Evolutionary conservation across 140 eudicot genomes (phyloP).

Genomic region (Cichorium intybus): DNA sequence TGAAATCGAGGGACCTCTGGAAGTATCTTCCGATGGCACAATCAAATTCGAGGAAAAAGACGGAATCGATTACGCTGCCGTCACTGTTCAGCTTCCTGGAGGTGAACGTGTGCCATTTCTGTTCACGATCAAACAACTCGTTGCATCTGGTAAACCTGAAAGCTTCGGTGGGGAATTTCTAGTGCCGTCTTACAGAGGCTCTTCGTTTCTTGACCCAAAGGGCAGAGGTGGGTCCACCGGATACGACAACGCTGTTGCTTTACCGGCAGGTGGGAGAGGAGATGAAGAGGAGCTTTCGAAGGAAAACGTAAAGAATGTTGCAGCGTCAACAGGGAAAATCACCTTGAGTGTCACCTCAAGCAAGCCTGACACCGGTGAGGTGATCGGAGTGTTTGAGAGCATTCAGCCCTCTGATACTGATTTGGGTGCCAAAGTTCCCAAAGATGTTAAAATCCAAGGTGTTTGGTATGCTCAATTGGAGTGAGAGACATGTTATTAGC

Average conservation of each 20-base stretch:
- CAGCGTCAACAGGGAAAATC: slow-evolving; percentile 70
- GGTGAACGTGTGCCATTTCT: slow-evolving; percentile 97
- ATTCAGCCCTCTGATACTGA: slow-evolving; percentile 97
- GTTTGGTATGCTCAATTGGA: slow-evolving; percentile 95
- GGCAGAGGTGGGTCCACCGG: slow-evolving; percentile 98
- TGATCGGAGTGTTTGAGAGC: slow-evolving; percentile 93
- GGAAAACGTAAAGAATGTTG: slow-evolving; percentile 73
- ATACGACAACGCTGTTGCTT: slow-evolving; percentile 87
- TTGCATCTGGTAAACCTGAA: slow-evolving; percentile 87
- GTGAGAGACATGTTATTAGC: slow-evolving; percentile 26
- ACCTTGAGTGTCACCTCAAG: slow-evolving; percentile 70
- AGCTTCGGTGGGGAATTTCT: slow-evolving; percentile 75
- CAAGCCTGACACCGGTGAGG: slow-evolving; percentile 93
- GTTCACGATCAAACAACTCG: slow-evolving; percentile 77
- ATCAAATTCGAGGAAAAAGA: slow-evolving; percentile 92
- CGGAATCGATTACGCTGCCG: slow-evolving; percentile 96
- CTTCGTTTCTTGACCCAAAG: slow-evolving; percentile 96
- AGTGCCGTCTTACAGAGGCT: slow-evolving; percentile 92
- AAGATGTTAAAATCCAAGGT: slow-evolving; percentile 95
- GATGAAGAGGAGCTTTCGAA: slow-evolving; percentile 89
- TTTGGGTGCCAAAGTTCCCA: slow-evolving; percentile 85
- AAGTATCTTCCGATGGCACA: slow-evolving; percentile 72
- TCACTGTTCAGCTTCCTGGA: slow-evolving; percentile 95
- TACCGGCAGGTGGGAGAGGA: slow-evolving; percentile 98
- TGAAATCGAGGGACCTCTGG: slow-evolving; percentile 93